Conservation (phyloP, 257 asterid species). For the Solanum clarkiae region DNA sequence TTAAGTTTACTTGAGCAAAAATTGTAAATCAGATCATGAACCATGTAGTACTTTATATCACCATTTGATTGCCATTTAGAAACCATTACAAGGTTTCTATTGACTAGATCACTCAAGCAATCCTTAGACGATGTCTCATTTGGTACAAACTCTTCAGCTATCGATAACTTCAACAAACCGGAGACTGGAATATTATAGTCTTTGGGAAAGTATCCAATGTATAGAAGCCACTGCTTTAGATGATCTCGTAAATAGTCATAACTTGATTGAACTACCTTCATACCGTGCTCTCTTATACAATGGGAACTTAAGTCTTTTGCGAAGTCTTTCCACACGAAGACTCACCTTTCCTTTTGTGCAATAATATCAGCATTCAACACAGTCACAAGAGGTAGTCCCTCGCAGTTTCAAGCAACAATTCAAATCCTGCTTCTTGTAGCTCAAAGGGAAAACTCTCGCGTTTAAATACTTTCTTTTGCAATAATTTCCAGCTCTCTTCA, state of each 20-base stretch:
- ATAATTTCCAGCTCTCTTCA: not conserved
- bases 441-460: not conserved
- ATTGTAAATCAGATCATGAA: not conserved
- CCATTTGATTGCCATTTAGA: not conserved
- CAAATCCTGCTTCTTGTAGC: not conserved
- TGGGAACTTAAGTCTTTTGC: not conserved
- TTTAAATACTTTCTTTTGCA: not conserved
- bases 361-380: not conserved
- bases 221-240: not conserved
- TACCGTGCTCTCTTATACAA: no score
- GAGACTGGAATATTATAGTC: not conserved
- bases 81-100: not conserved
- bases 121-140: not conserved
- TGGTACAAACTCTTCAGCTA: not conserved
- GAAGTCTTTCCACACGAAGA: not conserved
- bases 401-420: not conserved
- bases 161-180: not conserved
- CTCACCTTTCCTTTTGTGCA: not conserved
- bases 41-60: not conserved
- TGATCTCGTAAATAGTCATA: no score
- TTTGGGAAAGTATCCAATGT: not conserved
- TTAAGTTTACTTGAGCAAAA: not conserved
- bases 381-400: not conserved
- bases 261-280: no score
- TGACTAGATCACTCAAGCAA: conserved; percentile 1